phyloP scores from a whole-genome alignment of 2,329 filamentous ascomycete species.

The Calonectria leucothoes region DNA sequence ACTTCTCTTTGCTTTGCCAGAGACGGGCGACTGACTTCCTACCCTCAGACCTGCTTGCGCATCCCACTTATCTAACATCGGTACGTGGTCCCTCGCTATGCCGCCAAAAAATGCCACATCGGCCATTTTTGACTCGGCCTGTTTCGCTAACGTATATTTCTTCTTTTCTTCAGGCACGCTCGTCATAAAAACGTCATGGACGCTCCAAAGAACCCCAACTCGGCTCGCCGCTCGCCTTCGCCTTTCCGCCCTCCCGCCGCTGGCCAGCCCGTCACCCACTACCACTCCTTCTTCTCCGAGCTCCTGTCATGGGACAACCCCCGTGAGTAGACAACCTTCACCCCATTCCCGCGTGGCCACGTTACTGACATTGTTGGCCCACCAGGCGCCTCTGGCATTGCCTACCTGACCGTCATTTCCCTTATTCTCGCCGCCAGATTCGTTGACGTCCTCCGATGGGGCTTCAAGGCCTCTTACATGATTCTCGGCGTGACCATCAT shows the following conservation, averaged over 20 bases:
- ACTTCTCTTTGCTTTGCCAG: not conserved
- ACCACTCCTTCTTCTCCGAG: slow-evolving; percentile 78
- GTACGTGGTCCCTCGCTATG: slow-evolving; percentile 46
- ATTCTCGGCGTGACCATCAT: slow-evolving; percentile 68
- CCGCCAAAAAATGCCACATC: not conserved
- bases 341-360: not conserved
- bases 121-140: not conserved
- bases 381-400: slow-evolving; percentile 72
- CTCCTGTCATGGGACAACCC: slow-evolving; percentile 77
- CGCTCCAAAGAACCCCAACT: slow-evolving; percentile 66
- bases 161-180: slow-evolving; percentile 57
- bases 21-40: slow-evolving; percentile 44
- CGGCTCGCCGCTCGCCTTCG: slow-evolving; percentile 65
- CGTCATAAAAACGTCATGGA: slow-evolving; percentile 70
- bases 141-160: slow-evolving; percentile 25
- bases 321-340: slow-evolving; percentile 57
- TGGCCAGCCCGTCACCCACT: slow-evolving; percentile 74
- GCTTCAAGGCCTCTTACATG: slow-evolving; percentile 75
- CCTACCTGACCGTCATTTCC: slow-evolving; percentile 68
- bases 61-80: slow-evolving; percentile 57
- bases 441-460: slow-evolving; percentile 73
- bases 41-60: slow-evolving; percentile 59
- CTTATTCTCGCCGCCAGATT: slow-evolving; percentile 74
- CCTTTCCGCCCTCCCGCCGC: slow-evolving; percentile 61
- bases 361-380: slow-evolving; percentile 27